These are phyloP conservation scores for Dothiorella sarmentorum DNA, from an alignment of 2,329 filamentous ascomycete genomes.

Conservation along the genomic window DNA sequence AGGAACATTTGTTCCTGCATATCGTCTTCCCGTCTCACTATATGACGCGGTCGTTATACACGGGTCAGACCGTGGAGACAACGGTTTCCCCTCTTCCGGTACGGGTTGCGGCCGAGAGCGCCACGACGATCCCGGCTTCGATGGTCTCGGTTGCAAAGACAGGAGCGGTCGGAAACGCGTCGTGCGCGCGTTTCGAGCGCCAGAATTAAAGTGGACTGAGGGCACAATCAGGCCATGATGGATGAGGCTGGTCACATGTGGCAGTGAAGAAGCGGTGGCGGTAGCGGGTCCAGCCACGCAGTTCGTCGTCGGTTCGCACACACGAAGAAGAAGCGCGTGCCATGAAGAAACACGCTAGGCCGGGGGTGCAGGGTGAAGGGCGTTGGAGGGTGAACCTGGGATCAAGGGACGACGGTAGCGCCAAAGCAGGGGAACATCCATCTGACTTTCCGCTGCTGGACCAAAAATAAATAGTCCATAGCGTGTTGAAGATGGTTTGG, in stretches of 20 bases:
- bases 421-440: neutral
- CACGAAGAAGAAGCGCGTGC: conserved; percentile 1
- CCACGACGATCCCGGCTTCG: neutral
- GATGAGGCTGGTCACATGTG: neutral
- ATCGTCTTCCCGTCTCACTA: neutral
- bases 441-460: neutral
- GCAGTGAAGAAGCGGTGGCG: neutral
- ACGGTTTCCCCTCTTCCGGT: neutral
- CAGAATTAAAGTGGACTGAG: neutral
- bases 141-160: neutral
- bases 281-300: neutral
- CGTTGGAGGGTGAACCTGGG: neutral
- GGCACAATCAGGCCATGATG: neutral
- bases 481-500: too few species aligned
- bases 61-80: neutral
- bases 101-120: neutral
- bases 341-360: neutral
- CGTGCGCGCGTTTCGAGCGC: conserved; percentile 7
- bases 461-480: too few species aligned
- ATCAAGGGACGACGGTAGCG: neutral
- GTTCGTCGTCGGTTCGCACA: neutral
- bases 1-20: neutral
- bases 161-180: neutral
- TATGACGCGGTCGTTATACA: conserved; percentile 2
- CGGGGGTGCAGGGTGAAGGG: neutral